Base-by-base conservation (phyloP, 2,329 filamentous ascomycete genomes). In the Lasiodiplodia citricola region DNA sequence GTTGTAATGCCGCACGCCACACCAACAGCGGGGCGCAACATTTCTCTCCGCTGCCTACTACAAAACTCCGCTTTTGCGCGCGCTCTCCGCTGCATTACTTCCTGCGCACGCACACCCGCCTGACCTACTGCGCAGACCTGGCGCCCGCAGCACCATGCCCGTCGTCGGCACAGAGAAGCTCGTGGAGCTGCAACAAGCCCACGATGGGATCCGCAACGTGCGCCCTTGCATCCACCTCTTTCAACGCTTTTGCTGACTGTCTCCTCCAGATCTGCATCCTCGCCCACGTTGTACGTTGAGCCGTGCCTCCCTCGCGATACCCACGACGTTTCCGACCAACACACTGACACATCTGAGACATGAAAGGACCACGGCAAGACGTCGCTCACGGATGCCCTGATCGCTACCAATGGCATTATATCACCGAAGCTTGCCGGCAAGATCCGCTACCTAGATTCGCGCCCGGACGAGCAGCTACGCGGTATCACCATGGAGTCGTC, bases 401-500 rank as follows among this genome's bases (percentile, higher is more conserved):
- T 99, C 76, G 95, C 96, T 80, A 98, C 96, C 72, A 99, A 99
- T 87, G 96, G 96, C 83, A 98, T 99, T 83, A 99, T 99, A 77
- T 98, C 96, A 37, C 93, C 95, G 68, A 98, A 98, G 79, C 87
- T 98, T 76, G 96, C 96, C 68, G 96, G 96, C 80, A 98, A 98
- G 85, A 96, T 99, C 81, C 91, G 96, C 73, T 99, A 98, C 77
- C 89, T 99, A 69, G 96, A 99, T 82, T 98, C 96, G 25, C 87
- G 96, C 54, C 95, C 95, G 1, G 96, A 99, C 81, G 96, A 99
- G 80, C 96, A 99, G 82, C 87, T 92, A 18, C 91, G 96, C 72
- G 96, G 96, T 68, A 99, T 99, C 77, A 99, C 96, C n/a, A 99
- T 99, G 96, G 96, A 99, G 80, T 98, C 96, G 0, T 98, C 95